phyloP scores from a whole-genome alignment of 2,329 filamentous ascomycete species.

The Fusarium palustre region DNA sequence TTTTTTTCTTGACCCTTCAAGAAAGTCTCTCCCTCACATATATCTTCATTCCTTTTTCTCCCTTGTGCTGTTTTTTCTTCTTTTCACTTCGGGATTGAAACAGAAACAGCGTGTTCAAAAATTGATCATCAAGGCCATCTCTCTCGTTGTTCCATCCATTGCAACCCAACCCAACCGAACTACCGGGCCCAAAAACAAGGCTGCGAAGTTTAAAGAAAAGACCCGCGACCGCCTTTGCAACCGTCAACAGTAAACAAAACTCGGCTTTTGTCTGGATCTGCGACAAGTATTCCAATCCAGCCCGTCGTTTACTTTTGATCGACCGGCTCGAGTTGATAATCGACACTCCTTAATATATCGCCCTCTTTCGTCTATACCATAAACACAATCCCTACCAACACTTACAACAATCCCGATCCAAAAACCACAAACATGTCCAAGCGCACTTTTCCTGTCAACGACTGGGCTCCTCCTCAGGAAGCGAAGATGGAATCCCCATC shows the following conservation, averaged over 20 bases:
- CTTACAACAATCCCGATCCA: neutral
- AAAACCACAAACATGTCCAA: constrained; percentile 48
- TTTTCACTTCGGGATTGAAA: constrained; percentile 9
- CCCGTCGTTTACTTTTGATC: neutral
- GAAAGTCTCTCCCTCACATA: constrained; percentile 22
- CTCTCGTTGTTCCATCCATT: constrained; percentile 14
- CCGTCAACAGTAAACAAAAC: constrained; percentile 30
- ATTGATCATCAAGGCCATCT: neutral
- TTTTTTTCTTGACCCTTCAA: constrained; percentile 25
- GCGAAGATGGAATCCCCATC: constrained; percentile 49
- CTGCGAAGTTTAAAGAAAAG: constrained; percentile 17
- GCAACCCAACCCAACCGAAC: constrained; percentile 20
- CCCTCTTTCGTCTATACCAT: neutral
- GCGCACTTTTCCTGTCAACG: constrained; percentile 55
- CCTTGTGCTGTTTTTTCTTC: constrained; percentile 1
- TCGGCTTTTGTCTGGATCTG: neutral
- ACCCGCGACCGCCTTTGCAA: constrained; percentile 30
- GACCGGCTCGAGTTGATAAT: constrained; percentile 1
- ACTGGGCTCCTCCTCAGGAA: constrained; percentile 59
- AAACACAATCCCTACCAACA: neutral
- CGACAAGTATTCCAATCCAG: constrained; percentile 17
- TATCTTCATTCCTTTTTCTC: constrained; percentile 18
- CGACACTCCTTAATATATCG: constrained; percentile 4
- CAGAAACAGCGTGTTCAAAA: constrained; percentile 11
- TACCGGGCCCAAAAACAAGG: constrained; percentile 17